Evolutionary conservation across 768 basidiomycete species (phyloP).

Genomic region (Botryobasidium botryosum): DNA sequence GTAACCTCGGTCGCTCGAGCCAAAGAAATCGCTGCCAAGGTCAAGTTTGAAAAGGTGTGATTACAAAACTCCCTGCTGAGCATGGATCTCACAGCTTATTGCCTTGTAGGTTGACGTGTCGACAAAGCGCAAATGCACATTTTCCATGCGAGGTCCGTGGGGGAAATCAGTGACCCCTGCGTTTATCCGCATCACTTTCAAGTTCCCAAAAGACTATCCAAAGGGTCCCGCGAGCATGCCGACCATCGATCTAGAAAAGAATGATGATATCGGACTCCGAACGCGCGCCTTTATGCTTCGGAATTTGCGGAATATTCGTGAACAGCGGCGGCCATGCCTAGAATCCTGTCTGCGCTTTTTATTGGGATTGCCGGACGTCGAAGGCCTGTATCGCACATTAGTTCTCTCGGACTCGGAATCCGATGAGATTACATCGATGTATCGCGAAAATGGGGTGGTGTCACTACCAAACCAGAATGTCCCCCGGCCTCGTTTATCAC

Average conservation of each 20-base stretch:
- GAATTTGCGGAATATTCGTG: slow-evolving; percentile 52
- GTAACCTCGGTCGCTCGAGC: slow-evolving; percentile 62
- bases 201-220: slow-evolving; percentile 74
- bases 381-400: slow-evolving; percentile 17
- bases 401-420: slow-evolving; percentile 17
- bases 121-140: slow-evolving; percentile 50
- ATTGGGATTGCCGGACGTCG: slow-evolving; percentile 35
- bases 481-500: slow-evolving; percentile 70
- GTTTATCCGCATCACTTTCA: slow-evolving; percentile 78
- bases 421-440: slow-evolving; percentile 11
- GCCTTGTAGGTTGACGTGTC: slow-evolving; percentile 23
- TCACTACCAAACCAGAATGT: slow-evolving; percentile 55
- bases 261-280: slow-evolving; percentile 59
- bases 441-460: no score
- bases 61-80: neutral
- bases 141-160: slow-evolving; percentile 84
- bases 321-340: slow-evolving; percentile 63
- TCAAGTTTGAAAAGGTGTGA: slow-evolving; percentile 70
- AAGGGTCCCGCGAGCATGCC: slow-evolving; percentile 19
- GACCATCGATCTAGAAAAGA: slow-evolving; percentile 63
- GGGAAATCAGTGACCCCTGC: slow-evolving; percentile 60
- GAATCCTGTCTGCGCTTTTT: slow-evolving; percentile 73
- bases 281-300: slow-evolving; percentile 65
- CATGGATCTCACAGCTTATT: neutral
- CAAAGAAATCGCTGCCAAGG: slow-evolving; percentile 47